Evolutionary conservation across 139 green algal genomes (phyloP), one percentile per base, ranked within the genome.

Genomic region (Chlorella sp.): DNA sequence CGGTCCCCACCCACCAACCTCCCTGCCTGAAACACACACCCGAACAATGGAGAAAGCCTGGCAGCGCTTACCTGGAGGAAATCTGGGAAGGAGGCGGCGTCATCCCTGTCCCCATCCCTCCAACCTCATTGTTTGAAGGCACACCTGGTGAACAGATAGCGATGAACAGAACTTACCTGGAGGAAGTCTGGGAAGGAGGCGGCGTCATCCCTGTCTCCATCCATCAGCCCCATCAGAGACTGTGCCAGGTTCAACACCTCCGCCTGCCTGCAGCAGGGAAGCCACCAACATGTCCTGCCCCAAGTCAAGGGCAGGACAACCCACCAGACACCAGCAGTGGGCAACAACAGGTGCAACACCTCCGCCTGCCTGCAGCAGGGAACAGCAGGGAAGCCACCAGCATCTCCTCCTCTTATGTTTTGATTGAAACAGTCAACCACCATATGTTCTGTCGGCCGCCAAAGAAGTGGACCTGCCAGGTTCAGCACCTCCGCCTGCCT

Each of bases 201-300:
- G 0, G 64, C 36, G 32, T 90, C 87, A 21, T 90, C 87, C 61
- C 79, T 48, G 79, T 90, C 87, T 0, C 42, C 64, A 30, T 90
- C 87, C 87, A 90, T 86, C 57, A 90, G 64, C 64, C 79, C 42
- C 64, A 90, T 53, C 60, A 90, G 87, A 22, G 37, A 53, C 79
- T 86, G 78, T 1, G 87, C 87, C 78, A 90, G 87, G 28, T 64
- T 78, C 42, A 90, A 61, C 32, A 90, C 64, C 87, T 90, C 87
- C 30, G 61, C 78, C 3, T 68, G 24, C 76, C 86, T 88, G 85
- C 85, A 37, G 11, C 39, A 34, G 71, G 71, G n/a, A n/a, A n/a
- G n/a, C n/a, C n/a, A n/a, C n/a, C n/a, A n/a, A n/a, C n/a, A n/a
- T n/a, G n/a, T n/a, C n/a, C n/a, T n/a, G n/a, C n/a, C n/a, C n/a